Conservation (phyloP, 140 eudicot species). For the Ambrosia hybrid region DNA sequence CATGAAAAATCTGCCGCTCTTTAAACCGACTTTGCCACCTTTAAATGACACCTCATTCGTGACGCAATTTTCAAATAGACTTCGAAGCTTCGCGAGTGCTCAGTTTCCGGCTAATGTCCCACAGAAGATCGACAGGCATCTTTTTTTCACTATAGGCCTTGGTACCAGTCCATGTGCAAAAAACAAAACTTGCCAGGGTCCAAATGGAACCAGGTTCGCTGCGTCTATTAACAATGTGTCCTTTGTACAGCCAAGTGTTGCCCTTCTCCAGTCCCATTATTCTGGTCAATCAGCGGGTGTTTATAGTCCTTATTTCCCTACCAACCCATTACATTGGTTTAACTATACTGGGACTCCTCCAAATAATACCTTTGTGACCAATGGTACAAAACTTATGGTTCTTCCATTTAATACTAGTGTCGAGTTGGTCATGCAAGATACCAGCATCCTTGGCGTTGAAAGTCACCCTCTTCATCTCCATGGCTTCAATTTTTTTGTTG, state of each 20-base stretch:
- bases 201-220: conserved; percentile 58
- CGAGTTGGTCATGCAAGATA: conserved; percentile 76
- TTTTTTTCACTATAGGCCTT: conserved; percentile 57
- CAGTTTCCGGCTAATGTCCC: conserved; percentile 63
- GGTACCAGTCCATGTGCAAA: conserved; percentile 60
- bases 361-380: conserved; percentile 56
- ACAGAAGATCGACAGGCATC: conserved; percentile 42
- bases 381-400: conserved; percentile 66
- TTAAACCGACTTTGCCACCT: conserved; percentile 53
- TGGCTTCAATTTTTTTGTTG: conserved; percentile 64
- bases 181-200: conserved; percentile 68
- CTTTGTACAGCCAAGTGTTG: conserved; percentile 44
- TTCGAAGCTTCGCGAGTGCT: conserved; percentile 51
- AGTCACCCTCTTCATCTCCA: conserved; percentile 82
- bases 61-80: conserved; percentile 41
- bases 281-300: conserved; percentile 51
- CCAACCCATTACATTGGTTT: conserved; percentile 47
- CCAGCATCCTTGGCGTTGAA: conserved; percentile 71
- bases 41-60: conserved; percentile 63
- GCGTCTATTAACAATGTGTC: conserved; percentile 62
- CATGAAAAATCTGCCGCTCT: conserved; percentile 40
- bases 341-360: conserved; percentile 76
- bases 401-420: conserved; percentile 60
- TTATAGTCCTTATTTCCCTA: conserved; percentile 52
- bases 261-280: conserved; percentile 57